Percentiles rank a stretch among this genome's conserved stretches.
phyloP scores from a whole-genome alignment of 805 yeast genomes.

The Candida stauntonica region DNA sequence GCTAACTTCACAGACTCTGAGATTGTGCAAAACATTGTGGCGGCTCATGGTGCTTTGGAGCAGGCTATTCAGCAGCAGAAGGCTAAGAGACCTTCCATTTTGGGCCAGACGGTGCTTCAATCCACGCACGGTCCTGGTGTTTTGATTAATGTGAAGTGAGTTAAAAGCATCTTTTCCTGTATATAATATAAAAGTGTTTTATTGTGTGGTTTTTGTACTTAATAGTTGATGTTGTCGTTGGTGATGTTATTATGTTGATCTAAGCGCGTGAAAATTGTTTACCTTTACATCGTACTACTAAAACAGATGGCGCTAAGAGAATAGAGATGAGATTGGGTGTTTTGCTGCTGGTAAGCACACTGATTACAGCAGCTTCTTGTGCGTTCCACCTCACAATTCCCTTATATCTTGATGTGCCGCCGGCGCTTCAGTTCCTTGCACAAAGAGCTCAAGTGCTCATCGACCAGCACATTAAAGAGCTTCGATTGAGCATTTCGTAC shows the following conservation, averaged over 20 bases:
- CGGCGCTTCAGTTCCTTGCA: conserved; percentile 6
- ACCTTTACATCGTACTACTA: no score
- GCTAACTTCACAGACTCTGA: conserved; percentile 75
- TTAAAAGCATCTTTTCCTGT: no score
- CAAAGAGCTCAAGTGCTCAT: conserved; percentile 7
- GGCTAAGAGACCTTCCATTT: conserved; percentile 59
- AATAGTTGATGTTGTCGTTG: no score
- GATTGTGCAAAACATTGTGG: conserved; percentile 62
- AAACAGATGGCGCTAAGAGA: no score
- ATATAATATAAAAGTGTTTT: no score
- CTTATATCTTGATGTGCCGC: conserved; percentile 10
- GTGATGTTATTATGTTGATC: no score
- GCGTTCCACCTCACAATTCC: conserved; percentile 11
- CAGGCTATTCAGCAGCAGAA: conserved; percentile 51
- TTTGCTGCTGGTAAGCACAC: background rate
- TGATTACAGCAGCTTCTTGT: background rate
- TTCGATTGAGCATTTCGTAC: conserved; percentile 1
- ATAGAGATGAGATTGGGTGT: background rate
- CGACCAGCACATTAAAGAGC: conserved; percentile 2
- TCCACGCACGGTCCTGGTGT: conserved; percentile 80
- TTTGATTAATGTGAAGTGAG: conserved; percentile 47
- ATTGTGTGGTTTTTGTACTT: no score
- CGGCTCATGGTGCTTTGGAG: conserved; percentile 59
- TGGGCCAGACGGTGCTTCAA: conserved; percentile 66
- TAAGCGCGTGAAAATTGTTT: background rate